Evolutionary conservation across 1,139 yeast genomes (phyloP).

Genomic region (Suhomyces bokatorum): DNA sequence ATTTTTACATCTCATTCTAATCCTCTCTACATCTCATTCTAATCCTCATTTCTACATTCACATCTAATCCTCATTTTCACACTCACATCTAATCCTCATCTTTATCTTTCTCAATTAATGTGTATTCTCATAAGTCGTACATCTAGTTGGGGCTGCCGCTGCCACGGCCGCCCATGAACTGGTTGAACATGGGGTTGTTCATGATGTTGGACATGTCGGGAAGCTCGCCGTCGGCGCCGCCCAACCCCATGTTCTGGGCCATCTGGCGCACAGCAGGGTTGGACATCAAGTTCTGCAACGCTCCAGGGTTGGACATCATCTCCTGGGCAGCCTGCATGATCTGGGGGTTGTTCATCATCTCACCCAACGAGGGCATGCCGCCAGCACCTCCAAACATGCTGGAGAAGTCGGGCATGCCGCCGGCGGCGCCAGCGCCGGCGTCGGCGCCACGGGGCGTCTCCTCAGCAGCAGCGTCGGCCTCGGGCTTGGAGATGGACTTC

Average conservation of each 20-base stretch:
- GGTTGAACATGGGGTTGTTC: slow-evolving; percentile 78
- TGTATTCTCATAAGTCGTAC: slow-evolving; percentile 1
- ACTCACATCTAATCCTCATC: neutral
- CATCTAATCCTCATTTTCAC: too few relatives aligned
- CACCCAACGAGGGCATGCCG: slow-evolving; percentile 56
- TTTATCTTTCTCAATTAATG: neutral
- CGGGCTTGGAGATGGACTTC: slow-evolving; percentile 35
- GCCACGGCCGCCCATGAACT: slow-evolving; percentile 45
- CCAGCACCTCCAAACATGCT: slow-evolving; percentile 59
- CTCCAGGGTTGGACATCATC: slow-evolving; percentile 87
- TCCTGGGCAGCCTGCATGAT: slow-evolving; percentile 90
- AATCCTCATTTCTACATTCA: too few relatives aligned
- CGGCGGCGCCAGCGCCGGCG: slow-evolving; percentile 45
- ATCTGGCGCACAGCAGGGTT: slow-evolving; percentile 78
- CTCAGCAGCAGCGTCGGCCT: slow-evolving; percentile 25
- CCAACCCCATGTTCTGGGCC: slow-evolving; percentile 70
- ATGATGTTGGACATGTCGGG: slow-evolving; percentile 69
- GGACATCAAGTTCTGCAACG: slow-evolving; percentile 72
- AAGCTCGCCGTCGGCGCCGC: slow-evolving; percentile 48
- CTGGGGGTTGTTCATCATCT: slow-evolving; percentile 84
- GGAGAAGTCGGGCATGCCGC: slow-evolving; percentile 74
- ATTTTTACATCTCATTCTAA: too few relatives aligned
- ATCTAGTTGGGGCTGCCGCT: slow-evolving; percentile 5
- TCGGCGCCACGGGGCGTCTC: slow-evolving; percentile 14
- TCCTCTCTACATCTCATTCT: too few relatives aligned